Conservation (phyloP, 441 rosid genomes). For the Manihot esculenta region DNA sequence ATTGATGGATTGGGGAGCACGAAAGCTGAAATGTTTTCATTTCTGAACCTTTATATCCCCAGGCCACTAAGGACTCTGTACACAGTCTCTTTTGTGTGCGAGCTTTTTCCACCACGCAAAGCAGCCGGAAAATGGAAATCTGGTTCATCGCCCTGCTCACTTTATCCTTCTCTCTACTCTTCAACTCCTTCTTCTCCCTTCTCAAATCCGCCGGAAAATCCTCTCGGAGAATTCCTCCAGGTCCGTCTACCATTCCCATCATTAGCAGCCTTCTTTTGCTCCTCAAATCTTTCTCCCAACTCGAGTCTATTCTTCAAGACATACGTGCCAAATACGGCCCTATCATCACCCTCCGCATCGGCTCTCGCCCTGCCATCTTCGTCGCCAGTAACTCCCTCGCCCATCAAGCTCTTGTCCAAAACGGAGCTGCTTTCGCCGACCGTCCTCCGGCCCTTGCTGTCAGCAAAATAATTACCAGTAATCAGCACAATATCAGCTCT, state of each 20-base stretch:
- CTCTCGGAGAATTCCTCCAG: conserved; percentile 30
- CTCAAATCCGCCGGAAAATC: conserved; percentile 4
- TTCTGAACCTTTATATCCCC: background rate
- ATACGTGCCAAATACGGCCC: conserved; percentile 27
- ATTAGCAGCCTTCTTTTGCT: background rate
- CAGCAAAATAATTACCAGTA: background rate
- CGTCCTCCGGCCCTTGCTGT: conserved; percentile 25
- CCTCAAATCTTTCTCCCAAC: conserved; percentile 1
- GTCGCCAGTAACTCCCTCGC: conserved; percentile 18
- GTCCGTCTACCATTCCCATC: conserved; percentile 32
- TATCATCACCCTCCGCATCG: conserved; percentile 23
- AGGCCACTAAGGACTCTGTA: background rate
- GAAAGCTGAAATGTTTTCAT: background rate
- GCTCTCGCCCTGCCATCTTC: conserved; percentile 23
- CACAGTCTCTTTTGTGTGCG: background rate
- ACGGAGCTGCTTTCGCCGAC: conserved; percentile 24
- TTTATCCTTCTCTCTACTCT: conserved; percentile 5
- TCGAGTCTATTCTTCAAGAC: conserved; percentile 7
- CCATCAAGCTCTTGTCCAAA: conserved; percentile 23
- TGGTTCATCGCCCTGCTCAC: conserved; percentile 8
- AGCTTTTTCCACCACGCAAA: background rate
- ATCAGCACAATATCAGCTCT: conserved; percentile 32
- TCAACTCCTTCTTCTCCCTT: conserved; percentile 25
- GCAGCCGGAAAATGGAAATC: background rate
- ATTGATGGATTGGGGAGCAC: background rate